A percentile compares a stretch with the other conserved stretches of the same genome.
phyloP scores from a whole-genome alignment of 257 asterid species.

The Solanum pennellii region DNA sequence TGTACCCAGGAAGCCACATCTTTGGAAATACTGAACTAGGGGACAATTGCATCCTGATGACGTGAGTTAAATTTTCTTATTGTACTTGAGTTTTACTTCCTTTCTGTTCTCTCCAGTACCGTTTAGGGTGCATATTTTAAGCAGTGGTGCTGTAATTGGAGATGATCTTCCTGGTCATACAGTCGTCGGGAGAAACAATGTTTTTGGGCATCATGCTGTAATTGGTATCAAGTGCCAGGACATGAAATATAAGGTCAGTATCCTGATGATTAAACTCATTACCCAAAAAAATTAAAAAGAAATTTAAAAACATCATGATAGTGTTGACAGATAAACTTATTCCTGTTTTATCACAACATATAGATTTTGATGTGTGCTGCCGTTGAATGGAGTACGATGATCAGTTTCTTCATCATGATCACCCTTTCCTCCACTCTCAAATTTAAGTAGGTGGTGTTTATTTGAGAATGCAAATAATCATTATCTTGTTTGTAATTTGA shows the following conservation, averaged over 20 bases:
- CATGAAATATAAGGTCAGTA: slow-evolving; percentile 65
- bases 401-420: not conserved
- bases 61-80: slow-evolving; percentile 30
- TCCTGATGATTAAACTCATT: not conserved
- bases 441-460: not conserved
- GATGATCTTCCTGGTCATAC: slow-evolving; percentile 89
- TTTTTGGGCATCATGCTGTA: slow-evolving; percentile 83
- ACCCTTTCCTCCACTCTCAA: not conserved
- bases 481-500: slow-evolving; percentile 2
- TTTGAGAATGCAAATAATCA: not conserved
- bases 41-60: slow-evolving; percentile 68
- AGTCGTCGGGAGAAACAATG: slow-evolving; percentile 61
- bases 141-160: slow-evolving; percentile 90
- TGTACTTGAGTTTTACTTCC: not conserved
- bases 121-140: not conserved
- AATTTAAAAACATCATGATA: not conserved
- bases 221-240: slow-evolving; percentile 90
- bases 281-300: not conserved
- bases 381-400: not conserved
- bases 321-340: not conserved
- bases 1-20: slow-evolving; percentile 78
- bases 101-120: not conserved
- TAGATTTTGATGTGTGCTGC: not conserved
- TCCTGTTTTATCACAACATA: not conserved
- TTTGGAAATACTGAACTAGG: slow-evolving; percentile 73